Evolutionary conservation across 2,329 filamentous ascomycete genomes (phyloP).

Genomic region (Diaporthe longicolla): DNA sequence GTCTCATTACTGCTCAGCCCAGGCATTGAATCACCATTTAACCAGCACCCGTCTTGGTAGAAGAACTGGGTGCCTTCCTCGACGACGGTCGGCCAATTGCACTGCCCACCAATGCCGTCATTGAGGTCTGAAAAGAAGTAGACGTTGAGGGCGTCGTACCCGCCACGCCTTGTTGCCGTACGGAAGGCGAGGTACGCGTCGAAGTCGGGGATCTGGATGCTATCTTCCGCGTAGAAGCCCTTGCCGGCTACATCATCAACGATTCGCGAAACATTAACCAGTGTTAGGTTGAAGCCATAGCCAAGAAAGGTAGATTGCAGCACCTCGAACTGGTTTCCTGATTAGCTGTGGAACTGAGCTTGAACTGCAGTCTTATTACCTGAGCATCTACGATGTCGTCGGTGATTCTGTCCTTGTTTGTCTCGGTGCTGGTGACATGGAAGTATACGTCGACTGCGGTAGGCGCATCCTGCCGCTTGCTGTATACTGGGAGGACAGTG

Average conservation of each 20-base stretch:
- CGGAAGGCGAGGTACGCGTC: conserved; percentile 22
- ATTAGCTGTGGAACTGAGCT: background rate
- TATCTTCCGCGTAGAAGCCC: conserved; percentile 18
- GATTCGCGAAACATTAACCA: conserved; percentile 19
- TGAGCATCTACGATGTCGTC: conserved; percentile 20
- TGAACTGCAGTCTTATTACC: background rate
- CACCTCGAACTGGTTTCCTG: conserved; percentile 5
- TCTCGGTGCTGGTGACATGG: conserved; percentile 31
- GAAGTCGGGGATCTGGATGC: conserved; percentile 8
- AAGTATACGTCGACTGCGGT: conserved; percentile 34
- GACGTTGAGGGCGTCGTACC: conserved; percentile 34
- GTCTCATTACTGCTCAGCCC: conserved; percentile 19
- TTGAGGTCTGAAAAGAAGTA: conserved; percentile 31
- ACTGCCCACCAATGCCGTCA: conserved; percentile 1
- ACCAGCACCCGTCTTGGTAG: conserved; percentile 32
- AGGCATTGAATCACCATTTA: conserved; percentile 23
- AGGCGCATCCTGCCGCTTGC: conserved; percentile 6
- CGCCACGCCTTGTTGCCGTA: conserved; percentile 7
- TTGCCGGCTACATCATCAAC: conserved; percentile 26
- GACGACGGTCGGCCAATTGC: background rate
- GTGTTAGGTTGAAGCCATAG: conserved; percentile 15
- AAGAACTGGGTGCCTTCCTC: conserved; percentile 11
- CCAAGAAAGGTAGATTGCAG: background rate
- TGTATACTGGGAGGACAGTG: background rate
- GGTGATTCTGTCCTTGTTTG: conserved; percentile 23